These are phyloP conservation scores for Fraxinus sp. DNA, from an alignment of 305 asterid genomes.

Conservation along the genomic window DNA sequence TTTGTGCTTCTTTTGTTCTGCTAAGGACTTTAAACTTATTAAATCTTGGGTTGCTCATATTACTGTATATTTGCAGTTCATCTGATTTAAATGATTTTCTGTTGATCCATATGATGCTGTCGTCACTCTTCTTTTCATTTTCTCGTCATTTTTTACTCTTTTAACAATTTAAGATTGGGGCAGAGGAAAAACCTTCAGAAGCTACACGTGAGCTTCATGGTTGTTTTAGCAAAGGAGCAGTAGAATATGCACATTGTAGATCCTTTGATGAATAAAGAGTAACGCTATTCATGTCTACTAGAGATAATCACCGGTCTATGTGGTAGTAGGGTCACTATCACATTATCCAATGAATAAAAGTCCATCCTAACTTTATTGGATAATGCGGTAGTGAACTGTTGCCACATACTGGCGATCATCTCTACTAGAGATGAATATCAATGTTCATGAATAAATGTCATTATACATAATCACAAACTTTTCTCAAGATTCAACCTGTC, in stretches of 20 bases:
- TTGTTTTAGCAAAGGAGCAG: background rate
- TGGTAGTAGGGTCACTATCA: background rate
- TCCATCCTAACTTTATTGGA: background rate
- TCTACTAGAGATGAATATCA: background rate
- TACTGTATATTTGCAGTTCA: background rate
- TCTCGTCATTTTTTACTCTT: background rate
- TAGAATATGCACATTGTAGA: background rate
- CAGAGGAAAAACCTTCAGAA: background rate
- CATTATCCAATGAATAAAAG: background rate
- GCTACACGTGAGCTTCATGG: background rate
- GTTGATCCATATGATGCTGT: background rate
- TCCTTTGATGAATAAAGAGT: background rate
- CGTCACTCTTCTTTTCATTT: background rate
- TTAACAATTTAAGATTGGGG: background rate
- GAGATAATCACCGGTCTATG: background rate
- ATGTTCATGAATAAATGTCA: background rate
- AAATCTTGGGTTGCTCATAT: background rate
- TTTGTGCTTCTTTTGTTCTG: background rate
- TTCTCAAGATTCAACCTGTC: background rate
- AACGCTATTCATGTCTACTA: no score
- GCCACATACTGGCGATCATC: background rate
- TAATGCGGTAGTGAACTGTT: background rate
- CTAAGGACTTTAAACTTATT: background rate
- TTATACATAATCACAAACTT: background rate
- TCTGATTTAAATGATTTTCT: background rate